These are phyloP conservation scores for Termitomyces sp. DNA, from an alignment of 768 basidiomycete species.

Conservation along the genomic window DNA sequence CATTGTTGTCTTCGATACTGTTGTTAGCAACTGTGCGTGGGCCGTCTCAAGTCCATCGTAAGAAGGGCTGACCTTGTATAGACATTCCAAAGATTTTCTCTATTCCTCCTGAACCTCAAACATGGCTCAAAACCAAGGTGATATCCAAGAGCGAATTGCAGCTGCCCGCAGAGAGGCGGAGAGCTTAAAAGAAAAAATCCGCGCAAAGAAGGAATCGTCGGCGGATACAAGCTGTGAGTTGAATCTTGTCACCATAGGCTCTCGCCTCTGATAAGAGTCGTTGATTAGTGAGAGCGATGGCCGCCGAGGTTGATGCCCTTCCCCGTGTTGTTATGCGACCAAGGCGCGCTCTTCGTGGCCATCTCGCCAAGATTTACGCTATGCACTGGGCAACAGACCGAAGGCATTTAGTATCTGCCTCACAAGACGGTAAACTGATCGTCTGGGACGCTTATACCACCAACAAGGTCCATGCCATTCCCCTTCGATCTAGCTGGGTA, in stretches of 20 bases:
- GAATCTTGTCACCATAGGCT: constrained; percentile 4
- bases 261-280: constrained; percentile 12
- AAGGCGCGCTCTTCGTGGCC: constrained; percentile 90
- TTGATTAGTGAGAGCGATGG: constrained; percentile 90
- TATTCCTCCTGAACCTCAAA: constrained; percentile 8
- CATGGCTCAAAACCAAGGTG: constrained; percentile 80
- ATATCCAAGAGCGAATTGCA: constrained; percentile 90
- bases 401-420: constrained; percentile 97
- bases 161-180: constrained; percentile 96
- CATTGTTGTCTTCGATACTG: not conserved
- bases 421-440: constrained; percentile 98
- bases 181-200: constrained; percentile 97
- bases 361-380: constrained; percentile 99
- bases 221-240: constrained; percentile 95
- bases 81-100: not conserved
- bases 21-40: constrained; percentile 12
- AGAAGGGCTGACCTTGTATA: not conserved
- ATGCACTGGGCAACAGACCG: constrained; percentile 99
- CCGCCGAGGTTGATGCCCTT: constrained; percentile 90
- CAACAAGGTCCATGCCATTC: constrained; percentile 99
- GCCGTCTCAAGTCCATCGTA: not conserved
- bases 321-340: constrained; percentile 97
- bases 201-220: constrained; percentile 92
- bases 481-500: constrained; percentile 96
- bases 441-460: constrained; percentile 99